Evolutionary conservation across 2,329 filamentous ascomycete genomes (phyloP).

Genomic region (Colletotrichum sp.): DNA sequence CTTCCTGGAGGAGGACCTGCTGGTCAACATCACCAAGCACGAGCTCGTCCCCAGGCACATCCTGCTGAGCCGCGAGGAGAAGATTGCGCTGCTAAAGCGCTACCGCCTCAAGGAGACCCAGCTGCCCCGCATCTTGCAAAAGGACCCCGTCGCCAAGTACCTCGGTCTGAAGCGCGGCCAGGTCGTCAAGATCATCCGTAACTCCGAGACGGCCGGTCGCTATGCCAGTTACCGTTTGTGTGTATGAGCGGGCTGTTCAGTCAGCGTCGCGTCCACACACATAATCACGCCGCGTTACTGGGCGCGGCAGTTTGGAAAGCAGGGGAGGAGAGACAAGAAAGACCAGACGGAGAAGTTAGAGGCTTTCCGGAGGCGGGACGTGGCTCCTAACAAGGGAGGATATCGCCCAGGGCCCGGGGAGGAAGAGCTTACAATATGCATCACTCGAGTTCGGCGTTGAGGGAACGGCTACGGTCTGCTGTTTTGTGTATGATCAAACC

Average conservation of each 20-base stretch:
- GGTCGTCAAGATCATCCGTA: constrained; percentile 98
- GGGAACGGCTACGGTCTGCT: constrained; percentile 20
- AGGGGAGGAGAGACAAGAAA: neutral
- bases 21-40: constrained; percentile 98
- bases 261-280: neutral
- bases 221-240: constrained; percentile 92
- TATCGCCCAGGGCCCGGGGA: neutral
- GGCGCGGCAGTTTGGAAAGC: neutral
- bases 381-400: neutral
- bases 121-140: constrained; percentile 87
- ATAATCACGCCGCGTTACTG: neutral
- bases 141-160: constrained; percentile 92
- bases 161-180: constrained; percentile 88
- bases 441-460: constrained; percentile 21
- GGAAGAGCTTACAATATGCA: constrained; percentile 13
- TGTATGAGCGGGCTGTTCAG: constrained; percentile 47
- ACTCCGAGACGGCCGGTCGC: constrained; percentile 91
- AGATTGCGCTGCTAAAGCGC: constrained; percentile 80
- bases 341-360: neutral
- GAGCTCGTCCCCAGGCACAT: constrained; percentile 96
- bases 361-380: neutral
- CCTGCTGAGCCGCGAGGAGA: constrained; percentile 88
- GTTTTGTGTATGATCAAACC: constrained; percentile 18
- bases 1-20: constrained; percentile 92
- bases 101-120: constrained; percentile 98